These are phyloP conservation scores for Torulaspora franciscae DNA, from an alignment of 805 yeast genomes.

Conservation along the genomic window DNA sequence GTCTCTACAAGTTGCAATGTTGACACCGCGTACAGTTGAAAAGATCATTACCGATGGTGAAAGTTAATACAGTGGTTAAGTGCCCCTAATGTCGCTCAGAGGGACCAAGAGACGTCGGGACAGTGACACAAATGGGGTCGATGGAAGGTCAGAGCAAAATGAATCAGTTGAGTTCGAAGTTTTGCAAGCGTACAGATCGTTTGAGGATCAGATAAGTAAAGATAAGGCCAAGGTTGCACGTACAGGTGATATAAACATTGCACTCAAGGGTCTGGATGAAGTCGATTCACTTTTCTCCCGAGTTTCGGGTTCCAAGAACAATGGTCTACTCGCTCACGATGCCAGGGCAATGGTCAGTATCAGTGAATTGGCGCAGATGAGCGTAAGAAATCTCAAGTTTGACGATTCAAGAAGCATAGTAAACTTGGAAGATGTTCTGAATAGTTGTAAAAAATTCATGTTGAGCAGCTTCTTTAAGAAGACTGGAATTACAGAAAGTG, in stretches of 20 bases:
- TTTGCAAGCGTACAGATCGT: slow-evolving; percentile 32
- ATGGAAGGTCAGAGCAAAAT: neutral
- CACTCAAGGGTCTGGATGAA: slow-evolving; percentile 41
- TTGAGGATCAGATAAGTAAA: slow-evolving; percentile 29
- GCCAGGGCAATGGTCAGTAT: slow-evolving; percentile 58
- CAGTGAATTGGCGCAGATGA: slow-evolving; percentile 58
- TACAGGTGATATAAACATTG: slow-evolving; percentile 52
- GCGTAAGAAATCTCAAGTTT: slow-evolving; percentile 55
- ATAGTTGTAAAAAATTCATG: slow-evolving; percentile 38
- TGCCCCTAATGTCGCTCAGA: neutral
- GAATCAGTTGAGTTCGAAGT: slow-evolving; percentile 15
- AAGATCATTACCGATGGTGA: neutral
- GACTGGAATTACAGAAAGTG: slow-evolving; percentile 20
- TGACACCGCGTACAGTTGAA: neutral
- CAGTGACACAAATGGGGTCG: slow-evolving; percentile 1
- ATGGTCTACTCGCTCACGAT: slow-evolving; percentile 52
- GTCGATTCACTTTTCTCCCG: slow-evolving; percentile 45
- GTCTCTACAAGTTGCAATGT: neutral
- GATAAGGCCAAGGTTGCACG: slow-evolving; percentile 51
- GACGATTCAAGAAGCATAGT: slow-evolving; percentile 52
- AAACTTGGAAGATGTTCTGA: slow-evolving; percentile 44
- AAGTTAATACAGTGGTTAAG: neutral
- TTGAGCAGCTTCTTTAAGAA: slow-evolving; percentile 30
- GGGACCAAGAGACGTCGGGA: slow-evolving; percentile 9
- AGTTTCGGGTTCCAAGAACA: slow-evolving; percentile 38